Percentiles rank a stretch among this genome's conserved stretches.
phyloP scores from a whole-genome alignment of 2,329 filamentous ascomycete genomes.

The Ophiostoma tasmaniense region DNA sequence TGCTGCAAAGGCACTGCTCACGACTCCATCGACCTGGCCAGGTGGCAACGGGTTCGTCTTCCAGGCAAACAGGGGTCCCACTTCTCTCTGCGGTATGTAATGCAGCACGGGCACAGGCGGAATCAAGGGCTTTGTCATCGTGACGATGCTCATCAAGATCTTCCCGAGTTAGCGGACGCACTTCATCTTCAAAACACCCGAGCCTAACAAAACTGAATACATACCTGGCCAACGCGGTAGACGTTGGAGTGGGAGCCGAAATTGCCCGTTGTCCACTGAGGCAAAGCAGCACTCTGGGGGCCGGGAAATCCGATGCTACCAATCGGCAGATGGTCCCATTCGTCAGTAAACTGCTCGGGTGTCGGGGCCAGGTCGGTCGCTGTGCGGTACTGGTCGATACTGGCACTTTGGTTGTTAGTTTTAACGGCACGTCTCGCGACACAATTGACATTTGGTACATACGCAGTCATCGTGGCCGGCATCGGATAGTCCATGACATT shows the following conservation, averaged over 20 bases:
- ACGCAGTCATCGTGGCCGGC: neutral
- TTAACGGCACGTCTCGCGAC: neutral
- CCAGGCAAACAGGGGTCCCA: neutral
- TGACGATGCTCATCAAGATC: constrained; percentile 3
- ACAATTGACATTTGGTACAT: neutral
- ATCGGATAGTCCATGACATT: neutral
- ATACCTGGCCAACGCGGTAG: constrained; percentile 16
- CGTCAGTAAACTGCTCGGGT: constrained; percentile 16
- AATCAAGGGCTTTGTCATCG: neutral
- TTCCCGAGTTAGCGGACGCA: neutral
- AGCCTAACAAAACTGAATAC: neutral
- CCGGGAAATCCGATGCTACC: neutral
- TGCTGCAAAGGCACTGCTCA: neutral
- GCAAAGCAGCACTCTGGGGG: neutral
- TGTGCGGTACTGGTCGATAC: neutral
- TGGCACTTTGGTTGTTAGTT: neutral
- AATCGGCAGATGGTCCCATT: constrained; percentile 15
- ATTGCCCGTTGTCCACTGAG: constrained; percentile 11
- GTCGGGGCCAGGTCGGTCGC: neutral
- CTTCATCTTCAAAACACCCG: neutral
- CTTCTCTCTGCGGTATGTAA: neutral
- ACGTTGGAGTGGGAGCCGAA: constrained; percentile 9
- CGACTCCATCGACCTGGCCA: neutral
- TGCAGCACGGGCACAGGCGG: constrained; percentile 9
- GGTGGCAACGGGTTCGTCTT: neutral